Evolutionary conservation across 805 yeast genomes (phyloP), one percentile per base, ranked within the genome.

Genomic region (Myxozyma geophila): DNA sequence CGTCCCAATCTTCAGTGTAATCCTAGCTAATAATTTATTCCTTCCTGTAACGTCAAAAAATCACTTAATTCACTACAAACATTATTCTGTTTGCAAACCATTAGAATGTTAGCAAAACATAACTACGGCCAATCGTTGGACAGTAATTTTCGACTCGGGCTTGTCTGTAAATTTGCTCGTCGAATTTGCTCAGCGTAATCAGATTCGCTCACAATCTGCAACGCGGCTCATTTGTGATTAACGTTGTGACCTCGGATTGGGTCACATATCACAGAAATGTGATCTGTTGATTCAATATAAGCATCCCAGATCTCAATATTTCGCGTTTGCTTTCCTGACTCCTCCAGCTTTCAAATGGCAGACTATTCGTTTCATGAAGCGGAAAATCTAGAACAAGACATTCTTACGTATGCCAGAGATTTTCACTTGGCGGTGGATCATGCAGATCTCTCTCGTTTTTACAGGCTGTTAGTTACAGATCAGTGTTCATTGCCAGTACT

Each of bases 241-340:
- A 19, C 2, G 4, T 1, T 52, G 57, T 53, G 57, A 53, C 40
- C 48, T 53, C 57, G 57, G 37, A 40, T 53, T 9, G 15, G 48
- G 19, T 53, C 57, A 53, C 57, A 40, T 2, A 9, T 53, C 41
- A 50, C 54, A 48, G 7, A 2, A 2, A 1, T 48, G 35, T 28
- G 28, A 28, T 28, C 28, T 28, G 5, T 3, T 28, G 28, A 28
- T 28, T 2, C 28, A 3, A 15, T 23, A 37, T 48, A 13, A 48
- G 6, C 8, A 35, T 23, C 28, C 37, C 13, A 33, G 15, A 33
- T 13, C 28, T 48, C 39, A 28, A 9, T 23, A n/a, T 23, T 21
- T 48, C 52, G 49, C 49, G 49, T 17, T 28, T 28, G 28, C 28
- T 28, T 5, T 28, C 5, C 28, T 28, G 5, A 28, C 12, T 15